Evolutionary conservation across 176 grass and related monocot genomes (phyloP).

Genomic region (Raddia guianensis): DNA sequence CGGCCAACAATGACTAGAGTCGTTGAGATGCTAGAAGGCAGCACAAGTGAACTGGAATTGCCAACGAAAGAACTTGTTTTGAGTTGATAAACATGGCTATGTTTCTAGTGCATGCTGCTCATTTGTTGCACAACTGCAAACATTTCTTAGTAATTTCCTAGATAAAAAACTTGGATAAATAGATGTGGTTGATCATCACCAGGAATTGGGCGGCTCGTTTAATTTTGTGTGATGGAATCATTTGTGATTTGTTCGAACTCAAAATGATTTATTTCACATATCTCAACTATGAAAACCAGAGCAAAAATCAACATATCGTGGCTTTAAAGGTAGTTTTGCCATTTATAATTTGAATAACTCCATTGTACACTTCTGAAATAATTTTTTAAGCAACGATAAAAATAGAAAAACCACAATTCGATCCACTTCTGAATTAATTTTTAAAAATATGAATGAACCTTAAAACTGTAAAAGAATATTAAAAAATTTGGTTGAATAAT

Average conservation of each 20-base stretch:
- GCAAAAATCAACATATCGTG: too few species aligned
- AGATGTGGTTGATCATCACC: background rate
- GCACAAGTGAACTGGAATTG: conserved; percentile 28
- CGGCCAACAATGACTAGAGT: conserved; percentile 54
- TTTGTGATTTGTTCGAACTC: background rate
- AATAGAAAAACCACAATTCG: too few species aligned
- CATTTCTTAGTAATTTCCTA: background rate
- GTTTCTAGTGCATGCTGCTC: background rate
- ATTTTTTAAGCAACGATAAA: too few species aligned
- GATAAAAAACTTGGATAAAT: background rate
- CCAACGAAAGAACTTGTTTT: conserved; percentile 40
- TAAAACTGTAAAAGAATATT: too few species aligned
- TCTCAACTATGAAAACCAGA: too few species aligned
- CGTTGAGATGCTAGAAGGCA: conserved; percentile 56
- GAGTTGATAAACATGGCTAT: conserved; percentile 6
- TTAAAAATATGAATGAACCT: too few species aligned
- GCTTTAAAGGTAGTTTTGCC: too few species aligned
- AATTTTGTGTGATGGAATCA: background rate
- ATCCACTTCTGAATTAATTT: too few species aligned
- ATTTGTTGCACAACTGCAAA: background rate
- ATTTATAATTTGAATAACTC: too few species aligned
- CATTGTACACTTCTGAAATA: too few species aligned
- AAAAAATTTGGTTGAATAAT: too few species aligned
- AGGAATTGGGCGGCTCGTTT: background rate
- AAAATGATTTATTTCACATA: too few species aligned